phyloP scores from a whole-genome alignment of 2,329 filamentous ascomycete species.

The Aspergillus hortae region DNA sequence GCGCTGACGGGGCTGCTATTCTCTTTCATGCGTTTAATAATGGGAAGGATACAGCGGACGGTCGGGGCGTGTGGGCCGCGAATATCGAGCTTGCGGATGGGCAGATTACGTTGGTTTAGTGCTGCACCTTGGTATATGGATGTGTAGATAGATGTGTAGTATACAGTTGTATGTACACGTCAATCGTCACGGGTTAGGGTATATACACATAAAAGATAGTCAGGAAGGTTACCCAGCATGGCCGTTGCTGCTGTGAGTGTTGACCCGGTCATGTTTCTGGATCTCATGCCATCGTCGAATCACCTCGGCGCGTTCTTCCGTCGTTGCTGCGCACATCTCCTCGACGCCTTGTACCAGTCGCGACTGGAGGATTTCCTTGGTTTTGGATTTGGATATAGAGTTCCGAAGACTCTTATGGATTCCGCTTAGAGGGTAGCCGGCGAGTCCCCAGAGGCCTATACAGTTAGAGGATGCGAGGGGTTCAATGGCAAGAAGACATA shows the following conservation, averaged over 20 bases:
- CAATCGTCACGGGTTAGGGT: not conserved
- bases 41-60: slow-evolving; percentile 15
- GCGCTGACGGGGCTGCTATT: slow-evolving; percentile 17
- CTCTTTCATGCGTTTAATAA: slow-evolving; percentile 27
- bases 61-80: slow-evolving; percentile 19
- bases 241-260: not conserved
- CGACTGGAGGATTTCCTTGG: slow-evolving; percentile 23
- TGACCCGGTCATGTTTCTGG: not conserved
- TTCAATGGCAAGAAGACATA: slow-evolving; percentile 33
- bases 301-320: slow-evolving; percentile 20
- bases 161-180: too few relatives aligned
- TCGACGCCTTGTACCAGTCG: slow-evolving; percentile 26
- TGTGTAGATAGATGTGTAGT: not conserved
- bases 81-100: slow-evolving; percentile 12
- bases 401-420: slow-evolving; percentile 28
- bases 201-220: not conserved
- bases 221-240: not conserved
- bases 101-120: not conserved
- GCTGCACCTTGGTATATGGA: not conserved
- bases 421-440: slow-evolving; percentile 30
- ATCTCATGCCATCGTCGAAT: slow-evolving; percentile 18
- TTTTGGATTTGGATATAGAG: slow-evolving; percentile 23
- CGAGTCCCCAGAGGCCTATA: slow-evolving; percentile 27
- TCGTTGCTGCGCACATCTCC: slow-evolving; percentile 20
- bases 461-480: not conserved